A percentile compares a stretch with the other conserved stretches of the same genome.
Evolutionary conservation across 2,329 filamentous ascomycete genomes (phyloP).

Genomic region (Hirsutella thompsonii): DNA sequence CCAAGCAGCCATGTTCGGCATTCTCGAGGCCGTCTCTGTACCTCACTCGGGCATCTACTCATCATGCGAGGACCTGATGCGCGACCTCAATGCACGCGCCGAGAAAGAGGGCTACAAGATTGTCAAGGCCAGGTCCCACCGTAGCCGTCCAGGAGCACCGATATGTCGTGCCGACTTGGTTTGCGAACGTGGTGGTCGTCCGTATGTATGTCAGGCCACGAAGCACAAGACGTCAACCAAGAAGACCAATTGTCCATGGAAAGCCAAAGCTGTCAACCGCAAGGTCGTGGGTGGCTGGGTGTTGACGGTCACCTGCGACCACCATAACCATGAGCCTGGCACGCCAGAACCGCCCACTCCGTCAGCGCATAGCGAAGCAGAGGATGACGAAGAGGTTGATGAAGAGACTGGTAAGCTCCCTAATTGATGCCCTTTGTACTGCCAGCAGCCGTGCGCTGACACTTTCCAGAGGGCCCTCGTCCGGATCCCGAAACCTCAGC

Average conservation of each 20-base stretch:
- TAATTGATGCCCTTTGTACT: neutral
- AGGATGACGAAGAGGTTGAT: slow-evolving; percentile 17
- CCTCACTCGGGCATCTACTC: slow-evolving; percentile 22
- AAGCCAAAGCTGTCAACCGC: slow-evolving; percentile 29
- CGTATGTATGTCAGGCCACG: slow-evolving; percentile 29
- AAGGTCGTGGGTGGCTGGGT: slow-evolving; percentile 30
- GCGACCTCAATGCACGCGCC: slow-evolving; percentile 25
- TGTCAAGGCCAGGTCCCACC: slow-evolving; percentile 30
- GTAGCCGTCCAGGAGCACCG: slow-evolving; percentile 25
- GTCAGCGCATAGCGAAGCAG: slow-evolving; percentile 17
- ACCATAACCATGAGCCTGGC: slow-evolving; percentile 30
- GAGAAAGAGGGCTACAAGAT: slow-evolving; percentile 32
- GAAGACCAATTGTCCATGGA: slow-evolving; percentile 32
- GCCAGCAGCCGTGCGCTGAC: slow-evolving; percentile 3
- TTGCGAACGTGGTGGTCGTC: slow-evolving; percentile 29
- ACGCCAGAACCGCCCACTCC: slow-evolving; percentile 28
- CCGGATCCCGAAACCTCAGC: slow-evolving; percentile 23
- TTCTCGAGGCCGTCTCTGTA: slow-evolving; percentile 25
- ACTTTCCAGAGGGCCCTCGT: slow-evolving; percentile 13
- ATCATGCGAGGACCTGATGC: slow-evolving; percentile 28
- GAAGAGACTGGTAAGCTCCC: slow-evolving; percentile 6
- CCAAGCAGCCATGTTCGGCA: slow-evolving; percentile 27
- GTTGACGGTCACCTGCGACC: slow-evolving; percentile 28
- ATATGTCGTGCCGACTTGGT: slow-evolving; percentile 31
- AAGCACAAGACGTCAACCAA: slow-evolving; percentile 32